Evolutionary conservation across 768 basidiomycete genomes (phyloP), one percentile per base, ranked within the genome.

Genomic region (Crepidotus variabilis): DNA sequence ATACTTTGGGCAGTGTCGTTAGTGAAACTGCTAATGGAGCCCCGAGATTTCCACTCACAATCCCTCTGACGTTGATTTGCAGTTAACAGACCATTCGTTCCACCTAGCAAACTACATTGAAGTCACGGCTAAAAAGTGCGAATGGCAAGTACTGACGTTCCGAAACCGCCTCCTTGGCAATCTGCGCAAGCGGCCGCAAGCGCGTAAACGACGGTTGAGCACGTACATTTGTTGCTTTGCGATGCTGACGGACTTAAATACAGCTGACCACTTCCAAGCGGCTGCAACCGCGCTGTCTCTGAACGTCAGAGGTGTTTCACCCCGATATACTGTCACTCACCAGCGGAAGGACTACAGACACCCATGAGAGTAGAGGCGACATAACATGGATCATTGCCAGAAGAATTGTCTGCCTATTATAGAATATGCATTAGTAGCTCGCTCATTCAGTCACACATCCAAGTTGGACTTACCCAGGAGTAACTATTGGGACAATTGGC

Each of bases 151-250:
- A 14, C 50, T 48, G 48, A 66, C 62, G 53, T 55, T 32, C 22
- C n/a, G 23, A 50, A 57, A 1, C 1, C 2, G 9, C 36, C 60
- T 10, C 48, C 39, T 32, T 71, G 69, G 53, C 73, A 74, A n/a
- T 63, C 65, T 18, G 57, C 67, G 57, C 73, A 74, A 20, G 71
- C 72, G 45, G 69, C 65, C 32, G 70, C 61, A 7, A 74, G 62
- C 9, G 67, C 68, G 57, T 72, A 74, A 11, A 71, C 63, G n/a
- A 68, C 67, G 11, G 62, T 62, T 21, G 67, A 70, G 57, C 72
- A 74, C 35, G 66, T 58, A 59, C 72, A 72, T 13, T 20, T 2
- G 6, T 50, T 72, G 66, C 55, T 55, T 16, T 32, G 67, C 35
- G 61, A 45, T 67, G 69, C 43, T 63, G 62, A 35, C 28, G 57